phyloP scores from a whole-genome alignment of 2,329 filamentous ascomycete genomes.

The Trichoderma afroharzianum region DNA sequence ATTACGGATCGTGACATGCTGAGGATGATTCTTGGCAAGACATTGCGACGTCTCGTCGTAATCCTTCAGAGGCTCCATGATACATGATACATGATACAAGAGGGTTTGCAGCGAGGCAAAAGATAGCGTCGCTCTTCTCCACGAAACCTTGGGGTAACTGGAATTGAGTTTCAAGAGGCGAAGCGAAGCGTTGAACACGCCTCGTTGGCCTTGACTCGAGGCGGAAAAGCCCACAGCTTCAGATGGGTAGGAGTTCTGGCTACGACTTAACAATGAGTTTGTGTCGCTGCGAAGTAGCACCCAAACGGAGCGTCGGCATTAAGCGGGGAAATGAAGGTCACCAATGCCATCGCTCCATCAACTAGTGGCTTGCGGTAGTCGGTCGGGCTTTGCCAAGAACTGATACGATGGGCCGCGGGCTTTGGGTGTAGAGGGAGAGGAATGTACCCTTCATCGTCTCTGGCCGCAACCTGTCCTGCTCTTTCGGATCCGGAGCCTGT shows the following conservation, averaged over 20 bases:
- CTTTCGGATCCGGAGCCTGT: background rate
- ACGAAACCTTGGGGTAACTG: background rate
- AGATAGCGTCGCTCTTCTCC: background rate
- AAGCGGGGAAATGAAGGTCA: slow-evolving; percentile 7
- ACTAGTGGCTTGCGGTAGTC: background rate
- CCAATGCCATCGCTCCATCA: background rate
- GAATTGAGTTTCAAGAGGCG: background rate
- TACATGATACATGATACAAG: background rate
- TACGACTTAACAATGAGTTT: background rate
- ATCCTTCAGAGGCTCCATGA: background rate
- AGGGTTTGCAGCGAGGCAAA: background rate
- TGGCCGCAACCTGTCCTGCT: background rate
- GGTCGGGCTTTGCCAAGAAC: background rate
- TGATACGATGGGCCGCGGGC: background rate
- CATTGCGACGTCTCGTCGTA: background rate
- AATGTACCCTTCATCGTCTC: background rate
- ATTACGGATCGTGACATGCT: background rate
- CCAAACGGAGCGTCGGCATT: background rate
- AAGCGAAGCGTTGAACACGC: background rate
- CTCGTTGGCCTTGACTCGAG: background rate
- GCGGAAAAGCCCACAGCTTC: background rate
- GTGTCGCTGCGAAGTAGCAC: background rate
- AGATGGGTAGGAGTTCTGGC: background rate
- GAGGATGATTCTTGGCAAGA: background rate
- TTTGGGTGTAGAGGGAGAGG: background rate